Evolutionary conservation across 2,329 filamentous ascomycete genomes (phyloP), one percentile per base, ranked within the genome.

Genomic region (Talaromyces sp.): DNA sequence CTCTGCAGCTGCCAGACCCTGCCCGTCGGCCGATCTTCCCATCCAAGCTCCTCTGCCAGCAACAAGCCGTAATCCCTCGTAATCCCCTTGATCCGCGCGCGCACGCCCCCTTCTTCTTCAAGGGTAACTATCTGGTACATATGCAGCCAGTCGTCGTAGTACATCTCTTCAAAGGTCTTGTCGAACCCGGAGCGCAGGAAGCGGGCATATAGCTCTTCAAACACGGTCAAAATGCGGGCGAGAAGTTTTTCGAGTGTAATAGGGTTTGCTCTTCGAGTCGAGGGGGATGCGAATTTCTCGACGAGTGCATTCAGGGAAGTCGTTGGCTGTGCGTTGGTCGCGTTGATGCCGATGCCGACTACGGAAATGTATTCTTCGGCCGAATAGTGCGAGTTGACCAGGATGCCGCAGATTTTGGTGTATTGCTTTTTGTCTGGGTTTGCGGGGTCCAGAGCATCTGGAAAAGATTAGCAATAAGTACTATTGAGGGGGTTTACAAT

Each of bases 41-140:
- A 85, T 2, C 87, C 88, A 59, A 96, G 75, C 80, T 98, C 93
- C 75, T 97, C 91, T 0, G 89, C 95, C 66, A 88, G 83, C 66
- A 99, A 72, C 74, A 98, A 79, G 0, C 95, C 95, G 88, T 91
- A 97, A 73, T 98, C 92, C n/a, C 84, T 79, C 5, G 92, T 96
- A 66, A 99, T 95, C 0, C 95, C 95, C 70, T 91, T 84, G 34
- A 99, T 90, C 54, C 86, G 81, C 16, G 92, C 94, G 63, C 83
- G 85, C 4, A 84, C 85, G 0, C 91, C 91, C 0, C 87, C 91
- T 68, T 95, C 89, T 1, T 86, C 86, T 75, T 98, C 93, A 23
- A 99, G 80, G 9, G 87, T 93, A 14, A 89, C 86, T 23, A 87
- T 79, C 72, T 89, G 89, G 57, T 87, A 85, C 60, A 86, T 89